phyloP scores from a whole-genome alignment of 176 grass and related monocot genomes.

The Themeda triandra region DNA sequence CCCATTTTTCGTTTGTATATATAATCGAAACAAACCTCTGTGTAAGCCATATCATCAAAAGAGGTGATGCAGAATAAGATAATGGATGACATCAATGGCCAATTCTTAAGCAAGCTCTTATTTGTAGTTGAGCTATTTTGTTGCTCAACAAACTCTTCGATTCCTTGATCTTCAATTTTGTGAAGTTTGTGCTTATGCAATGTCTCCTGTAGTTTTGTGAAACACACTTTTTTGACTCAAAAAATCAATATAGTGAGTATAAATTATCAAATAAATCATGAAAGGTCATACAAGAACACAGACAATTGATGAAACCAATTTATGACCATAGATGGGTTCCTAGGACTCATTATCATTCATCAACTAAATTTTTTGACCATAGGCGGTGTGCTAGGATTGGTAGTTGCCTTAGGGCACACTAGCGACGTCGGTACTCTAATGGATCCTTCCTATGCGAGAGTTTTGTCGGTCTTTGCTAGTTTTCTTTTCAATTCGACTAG shows the following conservation, averaged over 20 bases:
- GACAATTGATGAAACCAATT: too few relatives aligned
- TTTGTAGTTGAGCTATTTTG: background rate
- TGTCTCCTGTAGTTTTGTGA: conserved; percentile 41
- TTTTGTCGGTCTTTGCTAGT: background rate
- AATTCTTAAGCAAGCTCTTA: conserved; percentile 58
- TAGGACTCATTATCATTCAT: too few relatives aligned
- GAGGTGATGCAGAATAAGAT: conserved; percentile 52
- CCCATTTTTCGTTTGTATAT: too few relatives aligned
- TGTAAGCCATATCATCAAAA: conserved; percentile 77
- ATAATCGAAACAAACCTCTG: conserved; percentile 38
- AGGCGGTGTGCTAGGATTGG: too few relatives aligned
- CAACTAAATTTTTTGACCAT: too few relatives aligned
- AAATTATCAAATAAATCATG: too few relatives aligned
- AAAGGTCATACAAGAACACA: too few relatives aligned
- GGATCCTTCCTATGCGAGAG: background rate
- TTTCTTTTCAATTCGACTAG: background rate
- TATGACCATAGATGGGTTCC: too few relatives aligned
- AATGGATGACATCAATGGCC: conserved; percentile 75
- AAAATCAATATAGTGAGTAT: background rate
- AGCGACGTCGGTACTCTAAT: too few relatives aligned
- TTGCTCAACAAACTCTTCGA: background rate
- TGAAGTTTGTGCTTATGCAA: conserved; percentile 47
- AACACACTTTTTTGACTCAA: background rate
- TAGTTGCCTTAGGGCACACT: too few relatives aligned
- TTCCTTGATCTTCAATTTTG: background rate